These are phyloP conservation scores for Hypoxylon sp. DNA, from an alignment of 2,329 filamentous ascomycete genomes.

Conservation along the genomic window DNA sequence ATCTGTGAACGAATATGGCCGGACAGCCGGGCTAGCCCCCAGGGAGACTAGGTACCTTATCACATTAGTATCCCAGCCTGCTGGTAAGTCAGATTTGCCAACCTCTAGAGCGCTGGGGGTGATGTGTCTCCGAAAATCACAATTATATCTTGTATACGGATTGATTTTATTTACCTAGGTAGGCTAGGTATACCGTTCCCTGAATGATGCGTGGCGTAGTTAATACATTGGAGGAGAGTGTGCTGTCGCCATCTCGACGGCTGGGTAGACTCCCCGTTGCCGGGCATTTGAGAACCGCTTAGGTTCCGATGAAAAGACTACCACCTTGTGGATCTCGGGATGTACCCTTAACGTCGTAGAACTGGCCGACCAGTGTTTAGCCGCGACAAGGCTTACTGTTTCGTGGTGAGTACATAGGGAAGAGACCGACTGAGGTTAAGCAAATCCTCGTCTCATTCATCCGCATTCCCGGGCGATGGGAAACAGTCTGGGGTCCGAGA, in stretches of 20 bases:
- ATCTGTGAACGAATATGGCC: conserved; percentile 2
- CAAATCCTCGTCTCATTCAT: neutral
- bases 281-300: neutral
- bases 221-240: neutral
- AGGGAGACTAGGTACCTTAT: conserved; percentile 6
- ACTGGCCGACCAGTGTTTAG: conserved; percentile 17
- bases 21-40: neutral
- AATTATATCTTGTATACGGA: neutral
- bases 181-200: neutral
- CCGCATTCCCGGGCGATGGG: conserved; percentile 2
- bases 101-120: conserved; percentile 10
- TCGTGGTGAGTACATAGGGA: neutral
- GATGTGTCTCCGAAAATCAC: conserved; percentile 17
- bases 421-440: conserved; percentile 1
- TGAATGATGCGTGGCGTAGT: neutral
- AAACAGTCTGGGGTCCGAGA: conserved; percentile 5
- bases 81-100: conserved; percentile 30
- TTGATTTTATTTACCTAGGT: neutral
- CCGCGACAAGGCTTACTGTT: conserved; percentile 20
- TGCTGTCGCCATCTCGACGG: conserved; percentile 1
- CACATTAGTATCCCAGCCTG: conserved; percentile 21
- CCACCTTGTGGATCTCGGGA: conserved; percentile 21
- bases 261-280: conserved; percentile 25
- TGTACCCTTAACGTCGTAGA: conserved; percentile 23
- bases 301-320: conserved; percentile 14